Evolutionary conservation across 257 asterid species (phyloP), one percentile per base, ranked within the genome.

Genomic region (Jacaranda copaia): DNA sequence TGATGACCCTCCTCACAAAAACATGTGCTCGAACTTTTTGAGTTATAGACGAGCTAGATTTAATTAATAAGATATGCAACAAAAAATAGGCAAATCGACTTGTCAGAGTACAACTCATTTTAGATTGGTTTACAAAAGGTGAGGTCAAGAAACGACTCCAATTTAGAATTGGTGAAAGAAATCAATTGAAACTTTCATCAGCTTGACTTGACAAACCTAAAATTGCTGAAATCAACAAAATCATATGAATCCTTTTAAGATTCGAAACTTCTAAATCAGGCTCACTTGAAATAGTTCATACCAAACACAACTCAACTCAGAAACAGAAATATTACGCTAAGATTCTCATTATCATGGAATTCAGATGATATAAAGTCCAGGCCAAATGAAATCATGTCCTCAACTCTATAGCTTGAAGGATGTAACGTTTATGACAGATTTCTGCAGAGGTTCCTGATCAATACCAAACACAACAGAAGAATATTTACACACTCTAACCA

Each of bases 401-500:
- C 55, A 48, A 48, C 55, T 48, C 55, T 48, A 2, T 11, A 48
- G n/a, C 55, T 10, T 48, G 55, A 48, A 48, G 55, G 14, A 48
- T 48, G n/a, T 10, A 48, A 48, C 11, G 55, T 48, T 10, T 70
- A 16, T n/a, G 52, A 53, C 18, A 70, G n/a, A 38, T 32, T 59
- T 62, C 63, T 10, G 70, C 6, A 62, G 18, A 74, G 51, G 51
- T 53, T 16, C 60, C 40, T 36, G 5, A 8, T 13, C 18, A 36
- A 8, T 2, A 40, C n/a, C 64, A n/a, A 53, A 70, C 14, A 48
- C n/a, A 35, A 2, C 19, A 8, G 10, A 48, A 8, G 9, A 8
- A 68, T 69, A 25, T 15, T 19, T 20, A 74, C 55, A 74, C 43
- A 38, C 53, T 59, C 32, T 42, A 73, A 49, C 48, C 38, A 51